A percentile compares a stretch with the other conserved stretches of the same genome.
phyloP scores from a whole-genome alignment of 2,329 filamentous ascomycete species.

The Claviceps fusiformis region DNA sequence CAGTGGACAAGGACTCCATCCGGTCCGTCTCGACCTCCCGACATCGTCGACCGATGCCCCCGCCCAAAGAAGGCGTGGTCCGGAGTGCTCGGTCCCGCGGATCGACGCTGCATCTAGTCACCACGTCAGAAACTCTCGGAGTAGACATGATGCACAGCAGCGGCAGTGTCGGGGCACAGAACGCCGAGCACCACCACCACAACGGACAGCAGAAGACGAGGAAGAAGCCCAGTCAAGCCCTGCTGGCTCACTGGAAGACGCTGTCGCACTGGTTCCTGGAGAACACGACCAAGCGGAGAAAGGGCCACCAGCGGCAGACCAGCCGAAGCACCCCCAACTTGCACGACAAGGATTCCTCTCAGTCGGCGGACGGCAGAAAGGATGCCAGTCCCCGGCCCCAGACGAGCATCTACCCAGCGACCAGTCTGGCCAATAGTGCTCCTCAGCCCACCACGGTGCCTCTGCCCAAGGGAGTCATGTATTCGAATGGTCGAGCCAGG shows the following conservation, averaged over 20 bases:
- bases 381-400: conserved; percentile 45
- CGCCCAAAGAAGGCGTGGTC: conserved; percentile 68
- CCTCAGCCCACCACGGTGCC: conserved; percentile 28
- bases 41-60: conserved; percentile 61
- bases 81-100: conserved; percentile 60
- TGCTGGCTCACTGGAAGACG: conserved; percentile 48
- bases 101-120: conserved; percentile 77
- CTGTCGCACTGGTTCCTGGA: conserved; percentile 52
- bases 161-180: conserved; percentile 11
- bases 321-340: conserved; percentile 49
- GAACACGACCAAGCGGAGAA: conserved; percentile 40
- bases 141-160: conserved; percentile 5
- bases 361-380: conserved; percentile 29
- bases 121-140: conserved; percentile 40
- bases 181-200: conserved; percentile 10
- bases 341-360: conserved; percentile 31
- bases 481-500: conserved; percentile 33
- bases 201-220: conserved; percentile 31
- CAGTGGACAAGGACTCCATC: conserved; percentile 66
- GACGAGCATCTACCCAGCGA: conserved; percentile 41
- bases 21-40: conserved; percentile 66
- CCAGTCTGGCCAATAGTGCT: conserved; percentile 18
- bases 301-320: conserved; percentile 32
- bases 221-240: conserved; percentile 44
- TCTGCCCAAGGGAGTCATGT: conserved; percentile 36